A percentile compares a stretch with the other conserved stretches of the same genome.
Conservation (phyloP, 176 grass and related monocot genomes). For the Typha latifolia region DNA sequence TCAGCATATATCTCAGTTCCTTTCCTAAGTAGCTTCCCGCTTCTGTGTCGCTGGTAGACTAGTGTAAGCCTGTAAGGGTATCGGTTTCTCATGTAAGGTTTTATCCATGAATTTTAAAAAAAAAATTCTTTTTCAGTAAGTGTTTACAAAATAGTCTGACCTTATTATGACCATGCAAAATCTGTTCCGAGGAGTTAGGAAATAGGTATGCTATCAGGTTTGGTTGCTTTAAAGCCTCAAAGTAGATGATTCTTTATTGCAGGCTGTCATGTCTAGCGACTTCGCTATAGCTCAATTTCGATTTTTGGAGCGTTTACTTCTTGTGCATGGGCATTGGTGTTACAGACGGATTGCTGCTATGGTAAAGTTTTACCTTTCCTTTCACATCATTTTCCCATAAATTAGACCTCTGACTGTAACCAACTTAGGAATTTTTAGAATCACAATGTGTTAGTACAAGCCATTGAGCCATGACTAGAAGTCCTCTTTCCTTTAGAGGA, state of each 20-base stretch:
- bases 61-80: background rate
- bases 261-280: constrained; percentile 97
- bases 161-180: too few species aligned
- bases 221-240: background rate
- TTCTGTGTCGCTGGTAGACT: background rate
- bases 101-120: background rate
- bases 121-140: too few species aligned
- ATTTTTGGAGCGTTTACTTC: constrained; percentile 72
- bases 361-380: constrained; percentile 26
- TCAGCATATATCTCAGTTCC: constrained; percentile 13
- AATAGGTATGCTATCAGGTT: background rate
- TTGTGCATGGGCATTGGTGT: constrained; percentile 97
- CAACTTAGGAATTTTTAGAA: background rate
- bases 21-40: background rate
- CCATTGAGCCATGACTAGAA: too few species aligned
- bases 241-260: constrained; percentile 1
- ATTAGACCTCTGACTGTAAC: background rate
- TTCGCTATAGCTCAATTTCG: constrained; percentile 87
- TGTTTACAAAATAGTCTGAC: too few species aligned
- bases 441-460: too few species aligned
- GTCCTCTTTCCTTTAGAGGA: too few species aligned
- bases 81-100: background rate
- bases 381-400: background rate
- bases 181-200: too few species aligned
- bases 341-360: constrained; percentile 84